Evolutionary conservation across 116 monocot species (phyloP).

Genomic region (Phalaenopsis hybrid): DNA sequence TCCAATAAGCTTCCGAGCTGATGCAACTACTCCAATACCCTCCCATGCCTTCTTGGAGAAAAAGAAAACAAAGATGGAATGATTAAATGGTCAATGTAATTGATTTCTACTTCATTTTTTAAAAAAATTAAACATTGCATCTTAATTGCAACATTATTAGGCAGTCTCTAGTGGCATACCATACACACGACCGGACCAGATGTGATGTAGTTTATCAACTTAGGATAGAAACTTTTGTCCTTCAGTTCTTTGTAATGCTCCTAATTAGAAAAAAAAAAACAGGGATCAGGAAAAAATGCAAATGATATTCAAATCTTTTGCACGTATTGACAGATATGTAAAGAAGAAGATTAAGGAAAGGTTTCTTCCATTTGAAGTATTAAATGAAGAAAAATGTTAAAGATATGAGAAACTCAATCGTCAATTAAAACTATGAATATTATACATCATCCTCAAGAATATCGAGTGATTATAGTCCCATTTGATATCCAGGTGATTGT

Average conservation of each 20-base stretch:
- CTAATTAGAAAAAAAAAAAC: slow-evolving; percentile 24
- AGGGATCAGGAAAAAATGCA: not conserved
- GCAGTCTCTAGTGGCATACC: slow-evolving; percentile 33
- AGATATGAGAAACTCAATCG: not conserved
- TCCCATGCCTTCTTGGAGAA: slow-evolving; percentile 71
- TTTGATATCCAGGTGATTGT: not conserved
- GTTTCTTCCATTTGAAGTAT: not conserved
- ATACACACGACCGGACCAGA: slow-evolving; percentile 98
- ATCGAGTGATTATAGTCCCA: not conserved
- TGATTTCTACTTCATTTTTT: not conserved
- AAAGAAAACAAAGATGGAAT: slow-evolving; percentile 1
- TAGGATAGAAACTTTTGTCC: slow-evolving; percentile 77
- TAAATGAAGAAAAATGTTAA: not conserved
- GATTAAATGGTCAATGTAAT: not conserved
- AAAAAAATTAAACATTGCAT: not conserved
- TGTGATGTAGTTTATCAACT: slow-evolving; percentile 82
- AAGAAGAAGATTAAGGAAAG: not conserved
- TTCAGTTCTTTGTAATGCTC: slow-evolving; percentile 95
- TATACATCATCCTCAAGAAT: not conserved
- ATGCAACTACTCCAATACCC: slow-evolving; percentile 89
- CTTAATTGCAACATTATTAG: not conserved
- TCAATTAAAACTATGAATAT: not conserved
- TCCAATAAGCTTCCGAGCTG: slow-evolving; percentile 93
- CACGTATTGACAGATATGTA: not conserved
- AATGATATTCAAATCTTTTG: not conserved